Base-by-base conservation (phyloP, 2,329 filamentous ascomycete genomes). In the Furcasterigmium sp. region DNA sequence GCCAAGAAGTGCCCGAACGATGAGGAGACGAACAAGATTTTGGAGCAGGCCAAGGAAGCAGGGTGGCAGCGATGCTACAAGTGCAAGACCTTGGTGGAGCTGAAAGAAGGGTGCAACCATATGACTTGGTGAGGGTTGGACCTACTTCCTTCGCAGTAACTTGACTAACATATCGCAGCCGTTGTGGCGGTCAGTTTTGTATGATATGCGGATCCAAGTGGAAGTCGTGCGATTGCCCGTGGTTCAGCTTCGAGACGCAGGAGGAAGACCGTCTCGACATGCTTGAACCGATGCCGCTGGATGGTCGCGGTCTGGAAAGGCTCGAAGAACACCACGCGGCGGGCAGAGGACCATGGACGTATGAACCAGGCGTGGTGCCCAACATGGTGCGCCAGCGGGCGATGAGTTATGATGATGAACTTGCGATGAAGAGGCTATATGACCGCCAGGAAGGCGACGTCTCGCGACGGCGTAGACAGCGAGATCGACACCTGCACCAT, bases 71-170 rank as follows among this genome's bases (percentile, higher is more conserved):
- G 80, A 37, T 95, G 88, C 60, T 83, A 82, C 57, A 81, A 73
- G 49, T 95, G 90, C 65, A 79, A 76, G 50, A 72, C 77, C 30
- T 74, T 87, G 69, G 85, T 94, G 36, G 86, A 94, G 61, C 67
- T 89, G 39, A 84, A 84, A 53, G 86, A 91, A 61, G 88, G 88
- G 36, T 90, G 85, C 63, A 91, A 91, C 64, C 89, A 91, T 59
- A 91, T 94, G 80, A 89, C 81, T 21, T 95, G 89, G 84, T 87
- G 70, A 64, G 79, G 65, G 32, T 20, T n/a, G n/a, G 8, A n/a
- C 37, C 26, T 42, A n/a, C n/a, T n/a, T n/a, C n/a, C n/a, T n/a
- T n/a, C n/a, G n/a, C n/a, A n/a, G n/a, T n/a, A n/a, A n/a, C n/a
- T n/a, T n/a, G n/a, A 28, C 38, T 38, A 42, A 38, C 21, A 48